Conservation (phyloP, 805 yeast genomes). For the Alloascoidea hylecoeti region DNA sequence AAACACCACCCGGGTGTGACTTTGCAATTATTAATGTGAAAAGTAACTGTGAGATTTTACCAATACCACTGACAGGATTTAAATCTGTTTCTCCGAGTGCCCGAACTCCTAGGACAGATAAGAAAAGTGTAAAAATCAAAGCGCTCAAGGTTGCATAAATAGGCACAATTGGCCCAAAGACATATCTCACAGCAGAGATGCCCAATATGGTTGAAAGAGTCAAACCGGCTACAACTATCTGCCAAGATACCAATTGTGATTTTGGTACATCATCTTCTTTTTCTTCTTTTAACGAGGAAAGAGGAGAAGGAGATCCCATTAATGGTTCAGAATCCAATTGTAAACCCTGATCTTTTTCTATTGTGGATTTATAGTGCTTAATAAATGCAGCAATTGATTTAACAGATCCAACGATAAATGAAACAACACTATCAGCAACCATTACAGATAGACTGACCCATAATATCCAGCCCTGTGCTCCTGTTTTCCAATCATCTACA, state of each 20-base stretch:
- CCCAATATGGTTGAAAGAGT: constrained; percentile 55
- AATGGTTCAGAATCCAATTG: not conserved
- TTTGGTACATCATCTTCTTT: constrained; percentile 24
- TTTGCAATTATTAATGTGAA: constrained; percentile 74
- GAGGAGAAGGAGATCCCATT: not conserved
- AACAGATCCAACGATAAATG: constrained; percentile 48
- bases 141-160: constrained; percentile 56
- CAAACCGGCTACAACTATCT: constrained; percentile 44
- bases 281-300: constrained; percentile 4
- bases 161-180: constrained; percentile 66
- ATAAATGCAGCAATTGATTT: constrained; percentile 21
- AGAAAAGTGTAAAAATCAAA: constrained; percentile 56
- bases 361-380: not conserved
- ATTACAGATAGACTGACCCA: constrained; percentile 89
- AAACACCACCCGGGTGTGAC: constrained; percentile 63
- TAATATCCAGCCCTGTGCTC: constrained; percentile 94
- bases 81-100: constrained; percentile 95
- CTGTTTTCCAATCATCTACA: constrained; percentile 84
- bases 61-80: constrained; percentile 94
- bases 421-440: constrained; percentile 84
- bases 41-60: constrained; percentile 80
- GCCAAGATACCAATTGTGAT: constrained; percentile 33
- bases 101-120: constrained; percentile 79
- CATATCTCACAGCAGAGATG: constrained; percentile 40
- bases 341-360: not conserved